phyloP scores from a whole-genome alignment of 768 basidiomycete genomes.

The Solioccasus polychromus region DNA sequence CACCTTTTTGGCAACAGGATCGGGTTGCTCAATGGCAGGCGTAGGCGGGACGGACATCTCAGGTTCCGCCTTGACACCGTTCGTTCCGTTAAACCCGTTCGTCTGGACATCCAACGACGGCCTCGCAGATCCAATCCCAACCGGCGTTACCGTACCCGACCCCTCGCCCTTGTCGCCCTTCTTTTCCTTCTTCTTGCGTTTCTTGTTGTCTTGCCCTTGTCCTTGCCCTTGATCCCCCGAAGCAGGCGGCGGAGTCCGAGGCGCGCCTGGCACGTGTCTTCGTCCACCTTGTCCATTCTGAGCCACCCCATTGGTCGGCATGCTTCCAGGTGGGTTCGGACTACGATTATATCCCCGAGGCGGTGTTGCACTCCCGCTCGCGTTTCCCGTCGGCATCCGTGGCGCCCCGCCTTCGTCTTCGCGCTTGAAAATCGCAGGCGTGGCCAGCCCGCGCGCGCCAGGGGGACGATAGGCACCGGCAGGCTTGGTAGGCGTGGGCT shows the following conservation, averaged over 20 bases:
- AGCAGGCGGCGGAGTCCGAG: slow-evolving; percentile 46
- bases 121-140: slow-evolving; percentile 21
- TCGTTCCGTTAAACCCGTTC: slow-evolving; percentile 20
- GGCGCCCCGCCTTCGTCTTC: slow-evolving; percentile 84
- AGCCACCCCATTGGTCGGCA: slow-evolving; percentile 31
- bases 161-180: slow-evolving; percentile 40
- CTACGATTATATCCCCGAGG: slow-evolving; percentile 58
- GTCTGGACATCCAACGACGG: slow-evolving; percentile 39
- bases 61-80: slow-evolving; percentile 15
- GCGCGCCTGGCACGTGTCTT: slow-evolving; percentile 67
- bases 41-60: slow-evolving; percentile 44
- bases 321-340: slow-evolving; percentile 51
- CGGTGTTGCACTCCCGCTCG: slow-evolving; percentile 59
- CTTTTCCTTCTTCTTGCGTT: slow-evolving; percentile 53
- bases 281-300: slow-evolving; percentile 34
- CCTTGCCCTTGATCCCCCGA: slow-evolving; percentile 30
- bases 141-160: slow-evolving; percentile 30
- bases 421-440: slow-evolving; percentile 85
- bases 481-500: slow-evolving; percentile 58
- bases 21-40: slow-evolving; percentile 60
- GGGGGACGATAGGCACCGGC: slow-evolving; percentile 93
- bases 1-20: slow-evolving; percentile 87
- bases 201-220: slow-evolving; percentile 35
- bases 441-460: slow-evolving; percentile 85
- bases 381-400: slow-evolving; percentile 41